A percentile compares a stretch with the other conserved stretches of the same genome.
Conservation (phyloP, 2,329 filamentous ascomycete genomes). For the Orbilia ellipsospora region DNA sequence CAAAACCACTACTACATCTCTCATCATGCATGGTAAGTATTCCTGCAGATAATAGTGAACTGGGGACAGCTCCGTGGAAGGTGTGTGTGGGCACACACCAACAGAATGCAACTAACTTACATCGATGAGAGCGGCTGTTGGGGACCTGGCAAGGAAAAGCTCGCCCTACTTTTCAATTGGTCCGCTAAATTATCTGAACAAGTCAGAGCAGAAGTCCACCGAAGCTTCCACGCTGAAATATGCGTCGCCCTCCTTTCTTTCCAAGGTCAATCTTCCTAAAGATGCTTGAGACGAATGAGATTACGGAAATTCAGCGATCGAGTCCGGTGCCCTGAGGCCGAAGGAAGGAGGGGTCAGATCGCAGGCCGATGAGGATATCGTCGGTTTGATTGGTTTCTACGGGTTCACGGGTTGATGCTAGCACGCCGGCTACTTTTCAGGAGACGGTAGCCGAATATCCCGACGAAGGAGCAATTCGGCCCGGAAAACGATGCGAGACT, state of each 20-base stretch:
- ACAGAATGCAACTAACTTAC: constrained; percentile 33
- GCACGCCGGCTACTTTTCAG: constrained; percentile 37
- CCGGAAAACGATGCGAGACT: constrained; percentile 52
- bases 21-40: constrained; percentile 37
- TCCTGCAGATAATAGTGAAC: constrained; percentile 16
- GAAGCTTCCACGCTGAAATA: constrained; percentile 49
- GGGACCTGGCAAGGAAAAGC: constrained; percentile 28
- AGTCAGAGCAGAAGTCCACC: constrained; percentile 55
- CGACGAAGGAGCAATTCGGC: constrained; percentile 45
- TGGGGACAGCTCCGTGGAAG: constrained; percentile 29
- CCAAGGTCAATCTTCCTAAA: constrained; percentile 36
- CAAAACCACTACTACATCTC: constrained; percentile 44
- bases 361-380: constrained; percentile 28
- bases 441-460: constrained; percentile 49
- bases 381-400: constrained; percentile 54
- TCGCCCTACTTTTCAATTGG: constrained; percentile 55
- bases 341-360: constrained; percentile 30
- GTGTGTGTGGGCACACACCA: constrained; percentile 26
- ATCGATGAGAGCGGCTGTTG: constrained; percentile 41
- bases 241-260: constrained; percentile 43
- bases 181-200: constrained; percentile 54
- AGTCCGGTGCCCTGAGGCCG: constrained; percentile 33
- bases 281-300: constrained; percentile 7
- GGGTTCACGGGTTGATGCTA: constrained; percentile 44
- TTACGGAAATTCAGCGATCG: constrained; percentile 33